Base-by-base conservation (phyloP, 805 yeast genomes). In the Lipomyces sp. region DNA sequence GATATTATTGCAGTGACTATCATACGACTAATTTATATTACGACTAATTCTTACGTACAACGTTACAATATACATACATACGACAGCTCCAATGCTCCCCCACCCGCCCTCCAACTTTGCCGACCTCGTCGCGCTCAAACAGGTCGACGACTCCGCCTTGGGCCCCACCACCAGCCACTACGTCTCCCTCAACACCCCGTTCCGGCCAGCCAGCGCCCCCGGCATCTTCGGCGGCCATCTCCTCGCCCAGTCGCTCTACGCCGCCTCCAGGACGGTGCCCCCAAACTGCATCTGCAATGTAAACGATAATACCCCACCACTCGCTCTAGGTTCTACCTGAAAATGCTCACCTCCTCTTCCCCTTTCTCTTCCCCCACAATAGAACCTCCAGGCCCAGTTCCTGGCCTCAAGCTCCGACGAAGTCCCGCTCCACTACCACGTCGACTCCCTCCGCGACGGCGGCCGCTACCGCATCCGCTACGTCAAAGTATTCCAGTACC, bases 171-270 rank as follows among this genome's bases (percentile, higher is more conserved):
- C 45, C n/a, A 29, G 21, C 6, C 48, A 47, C 7, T 46, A 29
- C 33, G 33, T 13, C 11, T 38, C 41, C 10, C 13, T 40, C 14
- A 18, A 24, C 11, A 19, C 21, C 13, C 45, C 44, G 22, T 36
- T 37, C 32, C 21, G 19, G n/a, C 33, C 47, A 3, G n/a, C n/a
- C n/a, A n/a, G n/a, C 13, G 32, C 31, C 19, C 47, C 2, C 32
- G 40, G 43, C 18, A 45, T 47, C 24, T 51, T 43, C 26, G 56
- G 56, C 43, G 53, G 53, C 21, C 56, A 47, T 40, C 33, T 51
- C 1, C 49, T 51, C 28, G 53, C 53, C n/a, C 56, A 51, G 42
- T 26, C 43, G 2, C 45, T 51, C 21, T 39, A 29, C 19, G 56
- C 49, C 5, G 56, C 56, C 5, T 14, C 53, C 1, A 34, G n/a